Base-by-base conservation (phyloP, 805 yeast species). In the Kockiozyma suomiensis region DNA sequence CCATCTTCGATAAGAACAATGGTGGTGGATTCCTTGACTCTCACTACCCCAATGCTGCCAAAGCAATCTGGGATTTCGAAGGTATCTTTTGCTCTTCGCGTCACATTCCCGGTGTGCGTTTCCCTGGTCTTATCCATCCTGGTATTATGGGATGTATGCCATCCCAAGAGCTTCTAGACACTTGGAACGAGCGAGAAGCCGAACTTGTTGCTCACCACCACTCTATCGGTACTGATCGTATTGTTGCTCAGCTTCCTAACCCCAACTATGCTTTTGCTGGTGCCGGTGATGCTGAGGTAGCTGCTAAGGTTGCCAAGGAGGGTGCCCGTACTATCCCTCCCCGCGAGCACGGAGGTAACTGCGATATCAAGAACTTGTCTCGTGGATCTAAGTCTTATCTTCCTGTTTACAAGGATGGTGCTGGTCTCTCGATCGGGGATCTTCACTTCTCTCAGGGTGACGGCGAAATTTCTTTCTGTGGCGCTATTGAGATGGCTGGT, bases 401-500 rank as follows among this genome's bases (percentile, higher is more conserved):
- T 49, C 83, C 83, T 2, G 79, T 78, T 28, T 72, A 79, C 66
- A 76, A 79, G 23, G 68, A 69, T n/a, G 84, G 84, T 10, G 83
- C 80, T 40, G 76, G 77, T 62, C 72, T 80, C 23, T 76, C 80
- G 32, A 71, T 80, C 35, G 84, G 83, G 6, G 84, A 80, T 62
- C 65, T 80, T 35, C 84, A 80, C 66, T 80, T 80, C 68, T 76
- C 81, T 23, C 83, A 79, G 68, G 84, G 83, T 19, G 83, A 80
- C 63, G 84, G 83, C 17, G 83, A 80, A 62, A 79, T 80, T 43
- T 77, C 82, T 4, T 80, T 80, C 65, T 80, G 84, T 68, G 84
- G 84, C 40, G 84, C 82, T 8, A 79, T 80, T 65, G 83, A 80
- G 66, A 80, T 79, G 82, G 75, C 80, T 10, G 83, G 83, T 4